Evolutionary conservation across 2,329 filamentous ascomycete species (phyloP).

Genomic region (Bertia moriformis): DNA sequence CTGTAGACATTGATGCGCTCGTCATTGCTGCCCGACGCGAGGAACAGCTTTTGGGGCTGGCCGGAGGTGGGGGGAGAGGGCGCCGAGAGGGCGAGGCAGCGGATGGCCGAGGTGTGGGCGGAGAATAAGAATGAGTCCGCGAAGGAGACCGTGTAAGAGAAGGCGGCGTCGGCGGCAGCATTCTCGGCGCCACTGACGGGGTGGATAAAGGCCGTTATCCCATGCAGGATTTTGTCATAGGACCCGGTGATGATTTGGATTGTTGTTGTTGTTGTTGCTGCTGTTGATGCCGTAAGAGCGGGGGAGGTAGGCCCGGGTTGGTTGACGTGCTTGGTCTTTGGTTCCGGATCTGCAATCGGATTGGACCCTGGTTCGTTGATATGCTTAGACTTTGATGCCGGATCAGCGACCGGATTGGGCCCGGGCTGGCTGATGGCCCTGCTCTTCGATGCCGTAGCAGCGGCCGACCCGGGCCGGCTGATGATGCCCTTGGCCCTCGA

Average conservation of each 20-base stretch:
- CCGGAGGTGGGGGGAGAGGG: slow-evolving; percentile 45
- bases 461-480: too few relatives aligned
- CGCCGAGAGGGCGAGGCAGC: slow-evolving; percentile 70
- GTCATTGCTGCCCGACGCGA: slow-evolving; percentile 84
- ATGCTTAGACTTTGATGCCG: too few relatives aligned
- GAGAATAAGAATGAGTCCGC: slow-evolving; percentile 92
- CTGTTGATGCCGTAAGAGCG: too few relatives aligned
- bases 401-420: too few relatives aligned
- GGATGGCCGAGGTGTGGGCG: slow-evolving; percentile 78
- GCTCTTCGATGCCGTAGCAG: too few relatives aligned
- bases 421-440: too few relatives aligned
- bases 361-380: too few relatives aligned
- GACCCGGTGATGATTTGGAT: slow-evolving; percentile 52
- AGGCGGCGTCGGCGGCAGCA: slow-evolving; percentile 25
- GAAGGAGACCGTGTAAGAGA: slow-evolving; percentile 59
- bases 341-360: too few relatives aligned
- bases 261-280: too few relatives aligned
- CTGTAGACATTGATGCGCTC: slow-evolving; percentile 91
- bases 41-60: slow-evolving; percentile 67
- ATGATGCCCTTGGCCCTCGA: too few relatives aligned
- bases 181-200: slow-evolving; percentile 54
- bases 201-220: slow-evolving; percentile 30
- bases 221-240: slow-evolving; percentile 49
- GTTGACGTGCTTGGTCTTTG: too few relatives aligned
- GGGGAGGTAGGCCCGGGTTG: too few relatives aligned